phyloP scores from a whole-genome alignment of 163 green algal genomes.

The Chlamydomonas reinhardtii region DNA sequence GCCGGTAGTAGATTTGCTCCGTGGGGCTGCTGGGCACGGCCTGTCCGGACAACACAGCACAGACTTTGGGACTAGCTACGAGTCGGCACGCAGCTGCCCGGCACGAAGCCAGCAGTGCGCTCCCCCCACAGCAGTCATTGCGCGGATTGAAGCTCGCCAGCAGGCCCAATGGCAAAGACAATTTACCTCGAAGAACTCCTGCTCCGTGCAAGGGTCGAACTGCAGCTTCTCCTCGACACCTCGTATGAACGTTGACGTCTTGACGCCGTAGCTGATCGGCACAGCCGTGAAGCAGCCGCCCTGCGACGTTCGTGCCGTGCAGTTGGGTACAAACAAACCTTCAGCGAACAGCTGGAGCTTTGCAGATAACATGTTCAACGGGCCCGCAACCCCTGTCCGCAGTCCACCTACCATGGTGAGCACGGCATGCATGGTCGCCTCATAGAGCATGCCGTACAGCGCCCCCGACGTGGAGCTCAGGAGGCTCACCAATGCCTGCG shows the following conservation, averaged over 20 bases:
- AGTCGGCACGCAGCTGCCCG: too few species aligned
- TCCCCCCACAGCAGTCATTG: too few species aligned
- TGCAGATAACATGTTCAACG: too few species aligned
- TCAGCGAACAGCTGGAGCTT: too few species aligned
- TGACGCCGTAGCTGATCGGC: neutral
- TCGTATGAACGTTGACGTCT: neutral
- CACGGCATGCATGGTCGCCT: neutral
- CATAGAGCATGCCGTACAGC: neutral
- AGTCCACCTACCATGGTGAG: neutral
- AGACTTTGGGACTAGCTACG: too few species aligned
- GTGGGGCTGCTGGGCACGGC: too few species aligned
- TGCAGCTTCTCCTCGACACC: neutral
- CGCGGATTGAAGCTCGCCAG: too few species aligned
- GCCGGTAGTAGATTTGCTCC: neutral
- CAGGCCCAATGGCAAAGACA: too few species aligned
- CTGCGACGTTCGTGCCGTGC: neutral
- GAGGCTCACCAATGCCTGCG: too few species aligned
- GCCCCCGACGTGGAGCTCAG: neutral
- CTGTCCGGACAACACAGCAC: too few species aligned
- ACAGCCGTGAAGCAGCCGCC: neutral
- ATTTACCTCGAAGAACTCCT: neutral
- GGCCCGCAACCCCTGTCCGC: neutral
- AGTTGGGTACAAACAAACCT: too few species aligned
- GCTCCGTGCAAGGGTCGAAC: neutral
- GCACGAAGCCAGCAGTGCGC: too few species aligned